Conservation (phyloP, 345 rosid species). For the Salix suchowensis region DNA sequence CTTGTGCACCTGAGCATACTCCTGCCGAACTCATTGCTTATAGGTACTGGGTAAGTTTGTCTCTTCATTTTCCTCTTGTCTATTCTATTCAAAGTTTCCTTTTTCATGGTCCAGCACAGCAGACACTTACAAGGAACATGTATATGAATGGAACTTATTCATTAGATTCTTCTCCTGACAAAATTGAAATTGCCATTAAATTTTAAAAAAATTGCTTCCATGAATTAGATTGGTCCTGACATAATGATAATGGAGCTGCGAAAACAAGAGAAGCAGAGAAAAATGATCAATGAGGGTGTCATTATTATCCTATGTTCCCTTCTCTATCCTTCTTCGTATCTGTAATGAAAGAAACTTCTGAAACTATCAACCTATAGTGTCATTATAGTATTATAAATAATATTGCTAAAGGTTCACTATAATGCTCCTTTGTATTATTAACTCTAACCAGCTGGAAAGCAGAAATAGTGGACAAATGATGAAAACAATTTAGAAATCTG, state of each 20-base stretch:
- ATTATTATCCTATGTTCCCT: slow-evolving; percentile 3
- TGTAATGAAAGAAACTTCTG: slow-evolving; percentile 10
- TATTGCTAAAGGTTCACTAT: not conserved
- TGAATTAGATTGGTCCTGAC: not conserved
- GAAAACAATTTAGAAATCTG: not conserved
- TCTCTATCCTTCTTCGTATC: not conserved
- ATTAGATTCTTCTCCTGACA: not conserved
- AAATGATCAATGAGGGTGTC: not conserved
- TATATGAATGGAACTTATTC: not conserved
- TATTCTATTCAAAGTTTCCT: not conserved
- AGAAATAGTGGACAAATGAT: not conserved
- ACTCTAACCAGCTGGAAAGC: not conserved
- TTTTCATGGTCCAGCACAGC: slow-evolving; percentile 6
- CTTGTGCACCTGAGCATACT: slow-evolving; percentile 69
- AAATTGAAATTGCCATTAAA: not conserved
- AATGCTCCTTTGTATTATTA: slow-evolving; percentile 3
- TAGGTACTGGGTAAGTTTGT: slow-evolving; percentile 81
- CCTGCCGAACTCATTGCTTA: slow-evolving; percentile 89
- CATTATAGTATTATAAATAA: not conserved
- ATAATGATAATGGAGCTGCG: not conserved
- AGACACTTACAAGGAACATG: not conserved
- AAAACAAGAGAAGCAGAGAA: not conserved
- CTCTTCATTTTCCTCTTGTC: slow-evolving; percentile 2
- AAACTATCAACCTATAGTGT: not conserved
- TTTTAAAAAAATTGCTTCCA: not conserved